phyloP scores from a whole-genome alignment of 2,329 filamentous ascomycete genomes.

The Tolypocladium guangdongense region DNA sequence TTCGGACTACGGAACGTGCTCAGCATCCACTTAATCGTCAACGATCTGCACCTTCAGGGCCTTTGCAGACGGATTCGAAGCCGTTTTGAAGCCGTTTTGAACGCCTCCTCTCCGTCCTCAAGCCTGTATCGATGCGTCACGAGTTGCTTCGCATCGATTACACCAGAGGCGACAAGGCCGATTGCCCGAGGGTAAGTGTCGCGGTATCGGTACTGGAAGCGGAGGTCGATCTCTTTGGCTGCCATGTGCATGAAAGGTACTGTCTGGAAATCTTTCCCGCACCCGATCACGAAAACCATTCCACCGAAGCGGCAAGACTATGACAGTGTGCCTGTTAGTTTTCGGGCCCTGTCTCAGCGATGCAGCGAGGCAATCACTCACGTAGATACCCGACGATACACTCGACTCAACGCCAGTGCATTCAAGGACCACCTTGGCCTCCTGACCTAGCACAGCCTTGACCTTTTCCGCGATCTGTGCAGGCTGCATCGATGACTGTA shows the following conservation, averaged over 20 bases:
- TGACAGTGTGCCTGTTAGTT: too few relatives aligned
- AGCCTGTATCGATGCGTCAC: constrained; percentile 54
- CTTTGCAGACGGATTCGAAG: constrained; percentile 5
- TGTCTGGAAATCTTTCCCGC: too few relatives aligned
- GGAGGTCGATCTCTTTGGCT: constrained; percentile 53
- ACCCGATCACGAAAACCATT: too few relatives aligned
- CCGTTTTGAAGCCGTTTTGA: constrained; percentile 12
- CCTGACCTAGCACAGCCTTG: constrained; percentile 38
- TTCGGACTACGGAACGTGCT: too few relatives aligned
- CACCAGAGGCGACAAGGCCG: constrained; percentile 43
- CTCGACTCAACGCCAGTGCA: constrained; percentile 57
- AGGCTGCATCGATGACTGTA: constrained; percentile 27
- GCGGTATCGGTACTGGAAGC: constrained; percentile 60
- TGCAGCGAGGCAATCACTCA: constrained; percentile 46
- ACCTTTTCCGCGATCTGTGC: constrained; percentile 41
- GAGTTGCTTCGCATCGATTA: constrained; percentile 47
- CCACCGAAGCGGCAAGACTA: too few relatives aligned
- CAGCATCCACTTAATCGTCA: too few relatives aligned
- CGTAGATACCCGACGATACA: constrained; percentile 47
- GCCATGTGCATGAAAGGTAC: constrained; percentile 57
- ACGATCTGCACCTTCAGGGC: constrained; percentile 14
- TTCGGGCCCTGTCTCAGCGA: too few relatives aligned
- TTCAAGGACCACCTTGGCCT: constrained; percentile 48
- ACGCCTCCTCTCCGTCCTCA: constrained; percentile 45
- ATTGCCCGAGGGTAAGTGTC: constrained; percentile 62